These are phyloP conservation scores for Zygoascus flipseniorum DNA, from an alignment of 805 yeast genomes.

Conservation along the genomic window DNA sequence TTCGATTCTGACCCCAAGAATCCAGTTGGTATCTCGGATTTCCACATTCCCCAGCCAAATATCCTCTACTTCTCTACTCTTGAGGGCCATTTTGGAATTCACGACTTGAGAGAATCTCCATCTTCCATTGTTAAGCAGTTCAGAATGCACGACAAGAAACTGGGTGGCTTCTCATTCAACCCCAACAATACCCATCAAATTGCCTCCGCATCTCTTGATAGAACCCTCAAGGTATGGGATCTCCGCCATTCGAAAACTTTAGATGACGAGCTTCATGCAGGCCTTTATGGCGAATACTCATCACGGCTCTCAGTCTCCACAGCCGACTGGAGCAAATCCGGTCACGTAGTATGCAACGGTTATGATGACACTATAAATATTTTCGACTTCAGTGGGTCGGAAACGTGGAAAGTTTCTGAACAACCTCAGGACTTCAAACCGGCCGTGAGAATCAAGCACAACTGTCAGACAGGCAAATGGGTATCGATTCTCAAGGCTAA, in stretches of 20 bases:
- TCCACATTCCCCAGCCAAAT: conserved; percentile 49
- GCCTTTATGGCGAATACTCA: conserved; percentile 44
- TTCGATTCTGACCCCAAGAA: conserved; percentile 37
- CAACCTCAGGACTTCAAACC: conserved; percentile 42
- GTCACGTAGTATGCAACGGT: conserved; percentile 79
- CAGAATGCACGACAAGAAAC: conserved; percentile 79
- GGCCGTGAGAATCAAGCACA: conserved; percentile 59
- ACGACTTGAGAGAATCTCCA: conserved; percentile 52
- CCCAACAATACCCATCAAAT: conserved; percentile 58
- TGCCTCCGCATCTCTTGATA: conserved; percentile 83
- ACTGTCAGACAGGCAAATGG: conserved; percentile 97
- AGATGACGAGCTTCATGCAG: conserved; percentile 6
- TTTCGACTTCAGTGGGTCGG: conserved; percentile 43
- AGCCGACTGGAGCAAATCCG: conserved; percentile 69
- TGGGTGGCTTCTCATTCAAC: conserved; percentile 79
- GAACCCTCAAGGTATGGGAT: conserved; percentile 84
- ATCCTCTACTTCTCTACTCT: conserved; percentile 67
- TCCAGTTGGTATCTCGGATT: conserved; percentile 66
- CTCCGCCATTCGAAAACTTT: conserved; percentile 36
- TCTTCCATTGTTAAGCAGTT: conserved; percentile 22
- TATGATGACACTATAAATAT: conserved; percentile 79
- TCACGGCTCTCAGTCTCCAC: conserved; percentile 77
- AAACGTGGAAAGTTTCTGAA: conserved; percentile 15
- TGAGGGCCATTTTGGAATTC: conserved; percentile 67
- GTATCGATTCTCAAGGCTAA: conserved; percentile 81